These are phyloP conservation scores for Yarrowia bubula DNA, from an alignment of 805 yeast genomes.

Conservation along the genomic window DNA sequence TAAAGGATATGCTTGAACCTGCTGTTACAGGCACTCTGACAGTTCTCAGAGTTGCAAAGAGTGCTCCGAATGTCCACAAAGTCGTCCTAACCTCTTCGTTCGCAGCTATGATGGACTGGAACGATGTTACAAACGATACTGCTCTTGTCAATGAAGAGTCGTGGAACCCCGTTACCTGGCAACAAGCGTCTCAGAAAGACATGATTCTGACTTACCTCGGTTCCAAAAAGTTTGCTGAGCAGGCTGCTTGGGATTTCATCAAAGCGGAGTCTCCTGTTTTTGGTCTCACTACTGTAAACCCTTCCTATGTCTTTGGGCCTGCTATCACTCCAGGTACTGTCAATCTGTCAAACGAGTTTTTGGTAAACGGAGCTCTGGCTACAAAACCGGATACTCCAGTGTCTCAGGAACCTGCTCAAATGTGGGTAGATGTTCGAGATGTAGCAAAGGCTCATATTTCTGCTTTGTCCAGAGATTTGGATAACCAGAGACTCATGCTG, in stretches of 20 bases:
- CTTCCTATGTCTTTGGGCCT: slow-evolving; percentile 39
- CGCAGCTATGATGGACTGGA: slow-evolving; percentile 46
- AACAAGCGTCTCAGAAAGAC: slow-evolving; percentile 28
- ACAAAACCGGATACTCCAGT: neutral
- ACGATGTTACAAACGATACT: slow-evolving; percentile 30
- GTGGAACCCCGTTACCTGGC: slow-evolving; percentile 43
- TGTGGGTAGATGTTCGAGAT: slow-evolving; percentile 55
- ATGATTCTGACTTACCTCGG: slow-evolving; percentile 34
- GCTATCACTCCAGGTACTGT: slow-evolving; percentile 34
- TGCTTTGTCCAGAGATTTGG: slow-evolving; percentile 42
- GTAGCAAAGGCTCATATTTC: slow-evolving; percentile 56
- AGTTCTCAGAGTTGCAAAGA: slow-evolving; percentile 44
- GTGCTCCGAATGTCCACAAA: slow-evolving; percentile 37
- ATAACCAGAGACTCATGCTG: slow-evolving; percentile 34
- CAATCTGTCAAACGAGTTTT: slow-evolving; percentile 38
- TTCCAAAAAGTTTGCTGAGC: slow-evolving; percentile 57
- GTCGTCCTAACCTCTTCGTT: slow-evolving; percentile 51
- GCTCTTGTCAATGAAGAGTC: slow-evolving; percentile 37
- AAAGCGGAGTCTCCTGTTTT: slow-evolving; percentile 35
- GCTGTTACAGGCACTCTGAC: slow-evolving; percentile 49
- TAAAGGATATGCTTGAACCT: slow-evolving; percentile 46
- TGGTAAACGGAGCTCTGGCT: neutral
- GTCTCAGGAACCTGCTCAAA: slow-evolving; percentile 29
- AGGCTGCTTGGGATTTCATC: slow-evolving; percentile 55
- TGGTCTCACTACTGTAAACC: slow-evolving; percentile 35